phyloP scores from a whole-genome alignment of 31 red algal species.

The Endocladia muricata region DNA sequence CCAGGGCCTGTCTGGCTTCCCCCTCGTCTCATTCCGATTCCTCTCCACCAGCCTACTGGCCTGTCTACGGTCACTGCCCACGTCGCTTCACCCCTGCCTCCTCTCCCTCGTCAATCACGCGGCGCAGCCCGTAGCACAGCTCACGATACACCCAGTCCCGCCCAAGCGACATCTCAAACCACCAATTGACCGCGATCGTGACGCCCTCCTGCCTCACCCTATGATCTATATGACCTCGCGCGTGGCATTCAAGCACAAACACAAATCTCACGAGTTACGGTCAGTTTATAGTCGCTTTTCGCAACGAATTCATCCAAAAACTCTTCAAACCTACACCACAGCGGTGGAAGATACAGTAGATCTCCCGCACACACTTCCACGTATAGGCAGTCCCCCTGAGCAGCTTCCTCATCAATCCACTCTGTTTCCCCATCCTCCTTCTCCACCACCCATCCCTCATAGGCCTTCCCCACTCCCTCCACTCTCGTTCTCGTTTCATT shows the following conservation, averaged over 20 bases:
- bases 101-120: not conserved
- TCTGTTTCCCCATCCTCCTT: slow-evolving; percentile 32
- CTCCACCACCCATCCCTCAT: slow-evolving; percentile 27
- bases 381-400: slow-evolving; percentile 7
- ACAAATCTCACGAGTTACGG: not conserved
- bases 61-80: too few relatives aligned
- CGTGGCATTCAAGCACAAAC: not conserved
- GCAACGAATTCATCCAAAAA: too few relatives aligned
- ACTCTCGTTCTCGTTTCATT: too few relatives aligned
- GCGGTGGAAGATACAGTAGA: slow-evolving; percentile 59
- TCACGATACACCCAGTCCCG: slow-evolving; percentile 56
- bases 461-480: not conserved
- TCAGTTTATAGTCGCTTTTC: not conserved
- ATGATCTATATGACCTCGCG: slow-evolving; percentile 25
- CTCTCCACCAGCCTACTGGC: too few relatives aligned
- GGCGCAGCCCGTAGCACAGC: slow-evolving; percentile 27
- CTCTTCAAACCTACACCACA: slow-evolving; percentile 45
- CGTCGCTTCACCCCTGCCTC: too few relatives aligned
- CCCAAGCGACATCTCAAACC: slow-evolving; percentile 78
- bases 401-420: slow-evolving; percentile 32
- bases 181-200: slow-evolving; percentile 78
- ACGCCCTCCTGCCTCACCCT: slow-evolving; percentile 37
- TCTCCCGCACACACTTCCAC: slow-evolving; percentile 51
- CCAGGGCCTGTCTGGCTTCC: too few relatives aligned
- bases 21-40: too few relatives aligned